Evolutionary conservation across 1,284 basidiomycete species (phyloP).

Genomic region (Phlebopus sp.): DNA sequence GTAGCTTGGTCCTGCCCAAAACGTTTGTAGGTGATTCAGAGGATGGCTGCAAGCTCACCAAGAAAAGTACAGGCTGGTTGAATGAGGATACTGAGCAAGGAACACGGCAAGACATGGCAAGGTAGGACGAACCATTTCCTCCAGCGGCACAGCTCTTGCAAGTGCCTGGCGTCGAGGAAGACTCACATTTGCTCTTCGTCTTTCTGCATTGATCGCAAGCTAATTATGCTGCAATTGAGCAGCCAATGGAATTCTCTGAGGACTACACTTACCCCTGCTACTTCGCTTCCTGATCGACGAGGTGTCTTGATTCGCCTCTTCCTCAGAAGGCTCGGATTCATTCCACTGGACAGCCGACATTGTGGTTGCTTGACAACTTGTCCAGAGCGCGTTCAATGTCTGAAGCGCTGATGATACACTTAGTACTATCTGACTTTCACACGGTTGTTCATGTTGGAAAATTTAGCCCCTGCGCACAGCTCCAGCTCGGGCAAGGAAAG

Average conservation of each 20-base stretch:
- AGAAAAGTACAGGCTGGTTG: conserved; percentile 71
- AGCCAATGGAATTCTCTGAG: conserved; percentile 3
- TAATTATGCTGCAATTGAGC: conserved; percentile 27
- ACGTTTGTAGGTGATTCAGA: conserved; percentile 1
- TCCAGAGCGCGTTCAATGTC: conserved; percentile 3
- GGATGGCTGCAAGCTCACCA: conserved; percentile 40
- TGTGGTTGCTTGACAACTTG: conserved; percentile 21
- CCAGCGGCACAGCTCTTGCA: conserved; percentile 70
- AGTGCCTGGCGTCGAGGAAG: conserved; percentile 44
- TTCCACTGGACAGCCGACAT: conserved; percentile 41
- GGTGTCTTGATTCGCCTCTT: conserved; percentile 44
- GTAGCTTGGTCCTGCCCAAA: conserved; percentile 65
- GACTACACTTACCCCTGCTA: conserved; percentile 52
- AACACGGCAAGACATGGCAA: conserved; percentile 1
- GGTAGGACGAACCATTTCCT: conserved; percentile 51
- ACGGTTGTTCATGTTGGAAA: conserved; percentile 5
- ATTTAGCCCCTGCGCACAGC: conserved; percentile 13
- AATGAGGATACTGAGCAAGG: conserved; percentile 12
- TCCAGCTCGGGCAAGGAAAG: background rate
- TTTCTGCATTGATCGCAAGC: conserved; percentile 84
- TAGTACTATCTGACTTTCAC: conserved; percentile 14
- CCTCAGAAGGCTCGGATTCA: conserved; percentile 59
- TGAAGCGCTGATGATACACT: conserved; percentile 5
- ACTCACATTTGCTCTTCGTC: conserved; percentile 84
- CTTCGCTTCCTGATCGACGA: conserved; percentile 57